phyloP scores from a whole-genome alignment of 225 moss, liverwort and hornwort species.

The Climacium dendroides region DNA sequence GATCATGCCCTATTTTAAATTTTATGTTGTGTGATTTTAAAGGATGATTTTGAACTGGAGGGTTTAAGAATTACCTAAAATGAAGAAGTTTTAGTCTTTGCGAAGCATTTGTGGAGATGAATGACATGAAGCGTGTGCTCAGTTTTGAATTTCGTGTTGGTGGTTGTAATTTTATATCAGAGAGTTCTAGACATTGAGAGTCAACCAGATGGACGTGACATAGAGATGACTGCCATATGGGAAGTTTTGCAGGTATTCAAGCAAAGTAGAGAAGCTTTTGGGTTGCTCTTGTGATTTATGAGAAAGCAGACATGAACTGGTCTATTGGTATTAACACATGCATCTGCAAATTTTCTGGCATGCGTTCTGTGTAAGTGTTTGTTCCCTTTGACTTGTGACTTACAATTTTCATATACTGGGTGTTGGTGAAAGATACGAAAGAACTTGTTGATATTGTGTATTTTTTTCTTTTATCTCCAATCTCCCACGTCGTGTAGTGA shows the following conservation, averaged over 20 bases:
- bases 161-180: background rate
- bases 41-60: background rate
- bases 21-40: background rate
- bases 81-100: background rate
- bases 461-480: background rate
- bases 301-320: slow-evolving; percentile 58
- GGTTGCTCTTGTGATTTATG: slow-evolving; percentile 52
- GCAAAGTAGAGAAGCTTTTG: slow-evolving; percentile 45
- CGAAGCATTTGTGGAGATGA: background rate
- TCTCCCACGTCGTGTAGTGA: background rate
- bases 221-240: background rate
- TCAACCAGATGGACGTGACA: background rate
- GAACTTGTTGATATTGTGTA: background rate
- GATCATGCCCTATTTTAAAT: background rate
- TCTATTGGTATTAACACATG: slow-evolving; percentile 67
- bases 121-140: background rate
- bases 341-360: slow-evolving; percentile 80
- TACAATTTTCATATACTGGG: background rate
- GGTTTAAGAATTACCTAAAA: background rate
- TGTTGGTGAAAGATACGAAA: background rate
- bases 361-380: slow-evolving; percentile 46
- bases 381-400: background rate
- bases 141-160: background rate
- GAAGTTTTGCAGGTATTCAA: slow-evolving; percentile 41
- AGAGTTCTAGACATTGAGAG: background rate